phyloP scores from a whole-genome alignment of 345 rosid species.

The Litchi chinensis region DNA sequence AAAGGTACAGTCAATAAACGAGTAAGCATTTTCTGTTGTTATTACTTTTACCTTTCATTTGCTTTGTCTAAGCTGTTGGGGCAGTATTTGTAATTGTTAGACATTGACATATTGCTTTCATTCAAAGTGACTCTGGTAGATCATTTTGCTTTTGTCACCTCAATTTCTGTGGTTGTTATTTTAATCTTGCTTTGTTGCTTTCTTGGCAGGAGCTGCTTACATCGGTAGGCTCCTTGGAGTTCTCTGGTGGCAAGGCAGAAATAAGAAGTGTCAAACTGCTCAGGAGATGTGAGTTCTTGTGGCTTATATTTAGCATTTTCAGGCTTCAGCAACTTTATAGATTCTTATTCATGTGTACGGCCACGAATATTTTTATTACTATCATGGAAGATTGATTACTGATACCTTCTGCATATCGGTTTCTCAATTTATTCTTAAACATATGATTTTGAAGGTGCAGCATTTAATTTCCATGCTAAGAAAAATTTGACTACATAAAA shows the following conservation, averaged over 20 bases:
- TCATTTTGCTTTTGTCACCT: neutral
- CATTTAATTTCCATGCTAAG: neutral
- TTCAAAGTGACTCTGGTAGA: neutral
- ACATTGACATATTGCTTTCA: slow-evolving; percentile 13
- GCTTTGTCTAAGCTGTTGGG: no score
- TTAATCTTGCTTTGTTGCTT: neutral
- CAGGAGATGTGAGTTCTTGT: slow-evolving; percentile 74
- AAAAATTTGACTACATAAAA: no score
- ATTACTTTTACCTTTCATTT: no score
- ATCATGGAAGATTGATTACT: neutral
- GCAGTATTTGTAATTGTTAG: no score
- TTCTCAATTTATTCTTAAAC: neutral
- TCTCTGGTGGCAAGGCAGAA: slow-evolving; percentile 72
- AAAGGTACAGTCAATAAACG: no score
- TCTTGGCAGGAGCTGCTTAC: slow-evolving; percentile 63
- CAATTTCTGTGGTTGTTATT: neutral
- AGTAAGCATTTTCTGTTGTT: no score
- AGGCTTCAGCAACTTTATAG: neutral
- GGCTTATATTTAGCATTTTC: neutral
- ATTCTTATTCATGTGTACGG: neutral
- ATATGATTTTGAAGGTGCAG: neutral
- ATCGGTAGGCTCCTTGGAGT: slow-evolving; percentile 65
- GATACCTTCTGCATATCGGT: neutral
- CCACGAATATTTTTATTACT: neutral
- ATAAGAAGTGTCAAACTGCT: slow-evolving; percentile 71